These are phyloP conservation scores for Iberis pinnata DNA, from an alignment of 345 rosid species.

Conservation along the genomic window DNA sequence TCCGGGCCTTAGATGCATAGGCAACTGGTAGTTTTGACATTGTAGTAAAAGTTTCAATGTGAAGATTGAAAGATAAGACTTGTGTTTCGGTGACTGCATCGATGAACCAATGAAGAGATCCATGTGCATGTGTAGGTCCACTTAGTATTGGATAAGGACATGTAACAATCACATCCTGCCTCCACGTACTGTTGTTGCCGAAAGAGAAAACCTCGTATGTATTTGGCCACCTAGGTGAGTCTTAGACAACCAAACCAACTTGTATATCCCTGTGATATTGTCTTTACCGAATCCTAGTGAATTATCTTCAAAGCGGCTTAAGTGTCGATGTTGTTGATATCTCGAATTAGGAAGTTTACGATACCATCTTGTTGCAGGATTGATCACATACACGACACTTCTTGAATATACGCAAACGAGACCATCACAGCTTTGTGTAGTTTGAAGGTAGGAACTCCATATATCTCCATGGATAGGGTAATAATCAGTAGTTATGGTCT, in stretches of 20 bases:
- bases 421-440: background rate
- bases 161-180: background rate
- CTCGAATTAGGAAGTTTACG: background rate
- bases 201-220: conserved; percentile 6
- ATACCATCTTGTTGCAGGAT: conserved; percentile 9
- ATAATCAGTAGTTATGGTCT: background rate
- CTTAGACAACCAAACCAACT: conserved; percentile 7
- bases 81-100: no score
- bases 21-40: background rate
- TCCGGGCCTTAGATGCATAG: background rate
- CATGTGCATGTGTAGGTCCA: background rate
- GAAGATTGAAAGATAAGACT: no score
- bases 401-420: conserved; percentile 4
- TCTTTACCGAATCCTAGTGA: conserved; percentile 11
- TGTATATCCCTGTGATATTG: background rate
- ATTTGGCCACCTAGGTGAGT: background rate
- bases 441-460: no score
- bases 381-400: background rate
- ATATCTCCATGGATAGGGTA: no score
- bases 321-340: background rate
- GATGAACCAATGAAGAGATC: background rate
- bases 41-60: background rate
- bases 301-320: background rate
- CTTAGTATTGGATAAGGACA: background rate
- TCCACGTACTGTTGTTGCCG: conserved; percentile 1